Evolutionary conservation across 2,329 filamentous ascomycete species (phyloP).

Genomic region (Beauveria australis): DNA sequence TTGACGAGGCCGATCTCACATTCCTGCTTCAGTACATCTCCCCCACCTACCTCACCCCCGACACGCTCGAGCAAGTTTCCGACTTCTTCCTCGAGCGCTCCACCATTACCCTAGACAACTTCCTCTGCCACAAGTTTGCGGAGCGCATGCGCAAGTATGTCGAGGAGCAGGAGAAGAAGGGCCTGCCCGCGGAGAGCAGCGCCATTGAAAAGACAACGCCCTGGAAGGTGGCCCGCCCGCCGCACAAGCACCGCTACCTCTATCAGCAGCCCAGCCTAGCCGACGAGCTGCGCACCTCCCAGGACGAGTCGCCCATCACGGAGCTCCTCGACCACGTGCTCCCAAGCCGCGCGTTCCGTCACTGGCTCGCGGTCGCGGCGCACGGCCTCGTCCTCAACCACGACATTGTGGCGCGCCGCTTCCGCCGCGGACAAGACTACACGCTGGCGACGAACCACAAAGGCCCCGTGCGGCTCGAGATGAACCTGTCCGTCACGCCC

Average conservation of each 20-base stretch:
- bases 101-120: conserved; percentile 70
- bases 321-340: conserved; percentile 77
- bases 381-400: conserved; percentile 63
- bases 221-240: conserved; percentile 76
- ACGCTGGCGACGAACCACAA: conserved; percentile 83
- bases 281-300: conserved; percentile 25
- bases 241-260: conserved; percentile 90
- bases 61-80: conserved; percentile 75
- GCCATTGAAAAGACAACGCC: conserved; percentile 50
- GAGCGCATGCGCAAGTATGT: conserved; percentile 64
- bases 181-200: conserved; percentile 36
- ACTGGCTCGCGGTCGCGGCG: conserved; percentile 82
- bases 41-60: conserved; percentile 84
- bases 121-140: conserved; percentile 73
- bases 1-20: conserved; percentile 74
- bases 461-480: conserved; percentile 70
- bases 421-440: conserved; percentile 82
- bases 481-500: conserved; percentile 82
- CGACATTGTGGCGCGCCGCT: conserved; percentile 75
- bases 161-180: conserved; percentile 50
- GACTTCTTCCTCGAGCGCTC: conserved; percentile 76
- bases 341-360: conserved; percentile 76
- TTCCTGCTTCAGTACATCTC: conserved; percentile 87
- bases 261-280: conserved; percentile 57
- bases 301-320: conserved; percentile 52